phyloP scores from a whole-genome alignment of 2,329 filamentous ascomycete genomes.

The Colletotrichum sublineola region DNA sequence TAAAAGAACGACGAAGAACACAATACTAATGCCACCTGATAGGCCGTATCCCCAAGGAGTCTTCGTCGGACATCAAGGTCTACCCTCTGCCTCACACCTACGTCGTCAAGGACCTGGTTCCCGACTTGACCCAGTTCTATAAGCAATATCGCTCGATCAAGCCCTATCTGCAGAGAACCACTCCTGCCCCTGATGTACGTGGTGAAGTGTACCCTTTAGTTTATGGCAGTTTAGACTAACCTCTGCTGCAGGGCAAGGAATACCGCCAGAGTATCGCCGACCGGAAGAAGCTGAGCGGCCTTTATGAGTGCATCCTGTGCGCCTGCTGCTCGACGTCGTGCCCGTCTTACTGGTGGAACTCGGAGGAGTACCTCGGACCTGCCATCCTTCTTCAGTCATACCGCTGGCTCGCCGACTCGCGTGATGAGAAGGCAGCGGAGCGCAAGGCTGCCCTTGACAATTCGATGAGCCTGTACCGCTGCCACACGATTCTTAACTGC shows the following conservation, averaged over 20 bases:
- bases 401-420: conserved; percentile 95
- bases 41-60: conserved; percentile 95
- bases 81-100: conserved; percentile 99
- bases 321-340: conserved; percentile 99
- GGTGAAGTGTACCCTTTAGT: background rate
- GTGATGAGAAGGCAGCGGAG: conserved; percentile 90
- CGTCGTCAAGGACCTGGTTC: conserved; percentile 98
- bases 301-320: conserved; percentile 99
- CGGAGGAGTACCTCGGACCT: conserved; percentile 97
- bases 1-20: background rate
- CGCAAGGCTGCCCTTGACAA: conserved; percentile 95
- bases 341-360: conserved; percentile 99
- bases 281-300: conserved; percentile 94
- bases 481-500: conserved; percentile 99
- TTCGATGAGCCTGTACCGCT: conserved; percentile 98
- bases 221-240: conserved; percentile 18
- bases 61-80: conserved; percentile 86
- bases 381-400: conserved; percentile 98
- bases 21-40: conserved; percentile 48
- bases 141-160: conserved; percentile 99
- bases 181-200: conserved; percentile 84
- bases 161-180: conserved; percentile 95
- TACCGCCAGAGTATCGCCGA: conserved; percentile 92
- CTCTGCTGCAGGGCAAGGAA: conserved; percentile 79
- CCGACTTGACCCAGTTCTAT: conserved; percentile 98